Percentiles rank a stretch among this genome's conserved stretches.
Evolutionary conservation across 139 green algal species (phyloP).

Genomic region (Asterochloris erici): DNA sequence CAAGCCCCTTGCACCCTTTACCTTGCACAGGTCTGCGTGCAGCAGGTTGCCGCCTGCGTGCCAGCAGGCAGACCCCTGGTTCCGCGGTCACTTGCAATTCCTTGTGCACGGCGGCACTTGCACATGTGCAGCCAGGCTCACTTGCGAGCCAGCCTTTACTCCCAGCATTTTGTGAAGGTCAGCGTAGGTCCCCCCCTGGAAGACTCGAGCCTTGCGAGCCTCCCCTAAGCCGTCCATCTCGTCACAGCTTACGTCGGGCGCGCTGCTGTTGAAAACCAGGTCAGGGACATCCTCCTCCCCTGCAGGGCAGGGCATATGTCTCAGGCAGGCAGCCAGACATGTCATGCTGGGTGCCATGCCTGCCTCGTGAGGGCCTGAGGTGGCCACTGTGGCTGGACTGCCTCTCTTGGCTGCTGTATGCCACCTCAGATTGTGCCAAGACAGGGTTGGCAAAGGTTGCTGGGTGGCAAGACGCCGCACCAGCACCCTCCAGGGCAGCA

Average conservation of each 20-base stretch:
- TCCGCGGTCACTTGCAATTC: neutral
- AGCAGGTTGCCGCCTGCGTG: neutral
- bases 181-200: conserved; percentile 72
- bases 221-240: neutral
- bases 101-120: neutral
- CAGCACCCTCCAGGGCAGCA: too few relatives aligned
- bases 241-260: neutral
- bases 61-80: neutral
- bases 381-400: too few relatives aligned
- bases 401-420: too few relatives aligned
- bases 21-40: too few relatives aligned
- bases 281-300: conserved; percentile 62
- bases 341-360: too few relatives aligned
- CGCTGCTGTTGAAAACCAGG: conserved; percentile 24
- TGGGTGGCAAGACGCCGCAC: too few relatives aligned
- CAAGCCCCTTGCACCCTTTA: too few relatives aligned
- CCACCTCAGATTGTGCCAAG: too few relatives aligned
- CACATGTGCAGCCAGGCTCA: conserved; percentile 14
- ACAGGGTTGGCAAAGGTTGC: too few relatives aligned
- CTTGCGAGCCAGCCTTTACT: conserved; percentile 57
- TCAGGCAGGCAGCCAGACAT: too few relatives aligned
- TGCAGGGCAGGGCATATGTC: neutral
- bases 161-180: conserved; percentile 91
- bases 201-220: conserved; percentile 39
- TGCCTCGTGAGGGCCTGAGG: too few relatives aligned